Base-by-base conservation (phyloP, 305 asterid genomes). In the Fraxinus ornus region DNA sequence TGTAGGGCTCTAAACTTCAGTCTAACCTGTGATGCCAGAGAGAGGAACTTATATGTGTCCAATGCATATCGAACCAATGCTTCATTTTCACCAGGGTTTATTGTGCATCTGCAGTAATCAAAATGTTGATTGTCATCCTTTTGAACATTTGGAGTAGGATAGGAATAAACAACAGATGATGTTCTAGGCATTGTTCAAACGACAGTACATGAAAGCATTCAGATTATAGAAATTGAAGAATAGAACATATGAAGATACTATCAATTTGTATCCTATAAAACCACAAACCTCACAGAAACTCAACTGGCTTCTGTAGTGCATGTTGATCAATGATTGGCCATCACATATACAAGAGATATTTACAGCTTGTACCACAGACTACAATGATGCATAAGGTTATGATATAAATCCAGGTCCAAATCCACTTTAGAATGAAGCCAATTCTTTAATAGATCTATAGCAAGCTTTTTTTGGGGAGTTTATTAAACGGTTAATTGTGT, bases 41-140 rank as follows among this genome's bases (percentile, higher is more conserved):
- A 91, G 82, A 95, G 96, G 84, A 89, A 95, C 88, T 88, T 87
- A 88, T 95, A 90, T 35, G 85, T 93, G 82, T 94, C 95, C 91
- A 95, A 82, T 78, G 99, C 99, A 81, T 95, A 95, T 88, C 99
- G 91, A 85, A 95, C 99, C 81, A 95, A 76, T 24, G 97, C 95
- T 88, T 95, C 99, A 88, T 95, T 95, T 87, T 95, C 99, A 49
- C 99, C 97, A n/a, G 99, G 98, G 87, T 93, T 95, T 91, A 95
- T 95, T 5, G 98, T 95, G 88, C 99, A 95, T 76, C 99, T 95
- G 93, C 90, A 87, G 74, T 82, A 82, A 82, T 17, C 68, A 71
- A 78, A 74, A 73, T 60, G 68, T 55, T 52, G 41, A 32, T 44
- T 76, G 74, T 86, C 78, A 83, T 82, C 68, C 76, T 30, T 75